Evolutionary conservation across 139 green algal genomes (phyloP).

Genomic region (Desmodesmus armatus): DNA sequence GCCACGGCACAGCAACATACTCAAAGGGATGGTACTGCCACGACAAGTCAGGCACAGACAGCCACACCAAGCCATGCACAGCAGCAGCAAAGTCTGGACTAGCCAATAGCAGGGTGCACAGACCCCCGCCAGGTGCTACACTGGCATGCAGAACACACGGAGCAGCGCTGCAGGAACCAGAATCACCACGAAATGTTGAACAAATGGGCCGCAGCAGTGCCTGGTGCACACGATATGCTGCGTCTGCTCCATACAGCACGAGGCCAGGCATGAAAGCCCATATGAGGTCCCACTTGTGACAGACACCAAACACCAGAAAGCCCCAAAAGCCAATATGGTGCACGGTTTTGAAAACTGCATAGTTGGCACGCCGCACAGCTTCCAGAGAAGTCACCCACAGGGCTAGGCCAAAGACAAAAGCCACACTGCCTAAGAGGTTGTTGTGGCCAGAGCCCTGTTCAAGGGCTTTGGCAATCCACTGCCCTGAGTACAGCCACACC

Average conservation of each 20-base stretch:
- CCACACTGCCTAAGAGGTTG: conserved; percentile 17
- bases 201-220: neutral
- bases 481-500: neutral
- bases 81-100: neutral
- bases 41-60: neutral
- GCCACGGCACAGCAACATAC: conserved; percentile 24
- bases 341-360: conserved; percentile 19
- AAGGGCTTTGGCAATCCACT: neutral
- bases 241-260: conserved; percentile 26
- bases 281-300: conserved; percentile 19
- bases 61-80: conserved; percentile 14
- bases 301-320: conserved; percentile 19
- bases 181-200: too few relatives aligned
- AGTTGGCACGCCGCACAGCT: neutral
- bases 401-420: neutral
- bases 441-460: neutral
- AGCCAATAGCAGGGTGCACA: conserved; percentile 13
- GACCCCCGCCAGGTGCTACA: neutral
- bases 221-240: neutral
- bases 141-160: neutral
- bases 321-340: conserved; percentile 36
- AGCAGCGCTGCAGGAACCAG: neutral
- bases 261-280: conserved; percentile 34
- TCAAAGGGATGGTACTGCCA: conserved; percentile 19
- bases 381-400: conserved; percentile 20